These are phyloP conservation scores for Arachis hypogaea DNA, from an alignment of 306 rosid genomes.

Conservation along the genomic window DNA sequence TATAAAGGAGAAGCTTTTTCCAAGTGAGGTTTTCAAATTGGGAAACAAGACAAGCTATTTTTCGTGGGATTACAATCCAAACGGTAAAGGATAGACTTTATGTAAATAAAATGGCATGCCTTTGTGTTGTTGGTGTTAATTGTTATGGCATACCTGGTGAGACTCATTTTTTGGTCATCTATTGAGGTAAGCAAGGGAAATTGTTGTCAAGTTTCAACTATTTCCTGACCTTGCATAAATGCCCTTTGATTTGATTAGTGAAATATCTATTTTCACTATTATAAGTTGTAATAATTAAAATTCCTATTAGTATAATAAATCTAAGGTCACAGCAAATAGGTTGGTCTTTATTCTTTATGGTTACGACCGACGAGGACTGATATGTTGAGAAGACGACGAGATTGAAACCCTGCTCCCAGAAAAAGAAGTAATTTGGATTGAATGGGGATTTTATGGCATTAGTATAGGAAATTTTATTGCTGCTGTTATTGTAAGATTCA, in stretches of 20 bases:
- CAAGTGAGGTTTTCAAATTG: not conserved
- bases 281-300: too few species aligned
- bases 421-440: not conserved
- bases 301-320: too few species aligned
- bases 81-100: not conserved
- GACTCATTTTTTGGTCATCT: slow-evolving; percentile 8
- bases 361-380: not conserved
- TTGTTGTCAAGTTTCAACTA: too few species aligned
- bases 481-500: not conserved
- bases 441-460: not conserved
- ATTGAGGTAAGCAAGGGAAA: not conserved
- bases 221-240: too few species aligned
- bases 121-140: not conserved
- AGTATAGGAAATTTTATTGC: not conserved
- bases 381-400: not conserved
- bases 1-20: not conserved
- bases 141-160: not conserved
- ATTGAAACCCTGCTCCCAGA: not conserved
- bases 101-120: slow-evolving; percentile 12
- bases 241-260: too few species aligned
- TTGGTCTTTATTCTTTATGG: slow-evolving; percentile 7
- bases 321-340: not conserved
- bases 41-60: not conserved
- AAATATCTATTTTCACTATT: too few species aligned
- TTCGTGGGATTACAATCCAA: not conserved